Percentiles rank a stretch among this genome's conserved stretches.
Evolutionary conservation across 306 rosid species (phyloP).

Genomic region (Prunus dulcis): DNA sequence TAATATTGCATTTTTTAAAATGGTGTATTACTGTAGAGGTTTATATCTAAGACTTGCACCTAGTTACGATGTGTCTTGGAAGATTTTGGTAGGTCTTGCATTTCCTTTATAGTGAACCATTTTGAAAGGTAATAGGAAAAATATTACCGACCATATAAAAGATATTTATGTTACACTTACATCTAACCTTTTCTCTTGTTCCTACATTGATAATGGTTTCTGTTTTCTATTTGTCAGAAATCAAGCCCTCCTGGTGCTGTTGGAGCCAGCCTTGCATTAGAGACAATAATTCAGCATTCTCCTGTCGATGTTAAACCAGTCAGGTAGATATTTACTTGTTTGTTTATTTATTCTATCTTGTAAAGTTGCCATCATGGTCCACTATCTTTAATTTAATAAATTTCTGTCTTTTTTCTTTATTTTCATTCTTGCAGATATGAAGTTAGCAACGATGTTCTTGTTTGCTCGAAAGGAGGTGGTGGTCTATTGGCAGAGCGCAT

Average conservation of each 20-base stretch:
- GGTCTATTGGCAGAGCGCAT: slow-evolving; percentile 83
- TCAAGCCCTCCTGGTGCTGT: slow-evolving; percentile 77
- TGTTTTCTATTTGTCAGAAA: slow-evolving; percentile 51
- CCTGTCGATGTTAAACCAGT: slow-evolving; percentile 58
- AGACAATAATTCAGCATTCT: slow-evolving; percentile 81
- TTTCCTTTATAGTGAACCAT: not conserved
- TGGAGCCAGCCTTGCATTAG: slow-evolving; percentile 89
- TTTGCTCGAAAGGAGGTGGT: slow-evolving; percentile 96
- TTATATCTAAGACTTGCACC: not conserved
- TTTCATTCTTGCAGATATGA: slow-evolving; percentile 56
- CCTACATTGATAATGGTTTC: slow-evolving; percentile 15
- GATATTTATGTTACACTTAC: not conserved
- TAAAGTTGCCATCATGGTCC: slow-evolving; percentile 14
- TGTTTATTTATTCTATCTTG: slow-evolving; percentile 13
- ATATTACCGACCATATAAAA: not conserved
- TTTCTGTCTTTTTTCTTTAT: not conserved
- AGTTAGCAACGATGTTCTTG: slow-evolving; percentile 59
- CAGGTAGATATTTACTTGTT: slow-evolving; percentile 39
- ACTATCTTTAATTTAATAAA: not conserved
- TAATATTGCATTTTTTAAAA: not conserved
- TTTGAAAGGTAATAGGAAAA: not conserved
- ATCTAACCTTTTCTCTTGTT: slow-evolving; percentile 5
- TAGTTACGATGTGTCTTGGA: not conserved
- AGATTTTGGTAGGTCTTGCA: too few relatives aligned
- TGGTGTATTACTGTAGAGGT: not conserved